Percentiles rank a stretch among this genome's conserved stretches.
Conservation (phyloP, 768 basidiomycete species). For the Sporobolomyces pararoseus region DNA sequence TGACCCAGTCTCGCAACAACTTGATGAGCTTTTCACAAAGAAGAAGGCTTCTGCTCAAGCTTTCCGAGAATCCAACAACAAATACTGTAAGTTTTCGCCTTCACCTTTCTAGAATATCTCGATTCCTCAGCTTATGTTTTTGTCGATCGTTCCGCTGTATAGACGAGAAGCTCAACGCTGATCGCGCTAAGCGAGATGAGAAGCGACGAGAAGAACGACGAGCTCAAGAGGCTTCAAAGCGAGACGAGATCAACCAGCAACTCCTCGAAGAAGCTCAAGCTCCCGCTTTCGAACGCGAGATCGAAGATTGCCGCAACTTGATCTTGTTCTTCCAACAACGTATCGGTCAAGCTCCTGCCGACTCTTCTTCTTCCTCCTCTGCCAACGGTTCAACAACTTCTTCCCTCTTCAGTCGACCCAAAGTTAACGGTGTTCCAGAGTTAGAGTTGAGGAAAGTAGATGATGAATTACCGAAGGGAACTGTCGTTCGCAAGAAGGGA, state of each 20-base stretch:
- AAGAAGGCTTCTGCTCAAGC: constrained; percentile 69
- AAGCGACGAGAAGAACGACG: constrained; percentile 67
- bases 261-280: constrained; percentile 82
- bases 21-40: constrained; percentile 67
- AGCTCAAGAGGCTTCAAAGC: constrained; percentile 73
- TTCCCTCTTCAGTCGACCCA: constrained; percentile 42
- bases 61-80: constrained; percentile 79
- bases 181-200: constrained; percentile 75
- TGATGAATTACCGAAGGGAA: constrained; percentile 58
- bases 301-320: constrained; percentile 93
- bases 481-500: constrained; percentile 88
- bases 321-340: constrained; percentile 66
- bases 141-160: constrained; percentile 7
- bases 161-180: constrained; percentile 74
- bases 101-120: too few species aligned
- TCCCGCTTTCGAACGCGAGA: constrained; percentile 86
- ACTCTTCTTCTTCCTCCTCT: constrained; percentile 48
- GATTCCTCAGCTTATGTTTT: too few species aligned
- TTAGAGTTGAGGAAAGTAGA: constrained; percentile 84
- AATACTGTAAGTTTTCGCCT: constrained; percentile 57
- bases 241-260: constrained; percentile 69
- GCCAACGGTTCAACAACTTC: too few species aligned
- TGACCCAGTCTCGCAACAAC: constrained; percentile 48
- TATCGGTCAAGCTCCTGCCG: constrained; percentile 31
- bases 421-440: constrained; percentile 65